Evolutionary conservation across 139 green algal genomes (phyloP), one percentile per base, ranked within the genome.

Genomic region (Yamagishiella unicocca): DNA sequence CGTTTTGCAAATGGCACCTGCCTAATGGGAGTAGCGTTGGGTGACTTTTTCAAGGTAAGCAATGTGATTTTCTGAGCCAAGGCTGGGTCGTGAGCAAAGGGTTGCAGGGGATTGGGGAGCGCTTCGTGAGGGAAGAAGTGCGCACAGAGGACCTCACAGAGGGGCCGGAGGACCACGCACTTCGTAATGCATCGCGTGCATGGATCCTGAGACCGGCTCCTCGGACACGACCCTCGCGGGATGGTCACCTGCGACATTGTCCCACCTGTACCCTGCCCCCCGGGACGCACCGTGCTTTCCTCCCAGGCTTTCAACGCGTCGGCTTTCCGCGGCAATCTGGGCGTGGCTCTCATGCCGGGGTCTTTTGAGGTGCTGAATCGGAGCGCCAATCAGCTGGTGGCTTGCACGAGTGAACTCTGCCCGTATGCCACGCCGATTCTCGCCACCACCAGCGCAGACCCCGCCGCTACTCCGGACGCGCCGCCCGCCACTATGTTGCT

Each of bases 1-100:
- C 79, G 81, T 35, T 90, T 90, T 35, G 68, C 76, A 27, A 78
- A 82, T 37, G 77, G 85, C 38, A 50, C 45, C 24, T 90, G 85
- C 53, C 76, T 84, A 7, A 82, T 90, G 50, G 81, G 62, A 66
- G 66, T 86, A 7, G 85, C 45, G 29, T 42, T 66, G 35, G 82
- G 82, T 2, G 33, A 76, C 43, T 81, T 90, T 38, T 90, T 90
- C 67, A 90, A 90, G 85, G 85, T 90, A 53, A n/a, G n/a, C n/a
- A n/a, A n/a, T n/a, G n/a, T n/a, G n/a, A n/a, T n/a, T n/a, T n/a
- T n/a, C n/a, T n/a, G n/a, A n/a, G n/a, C n/a, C n/a, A n/a, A n/a
- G n/a, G n/a, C n/a, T n/a, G n/a, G n/a, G n/a, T n/a, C n/a, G n/a
- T n/a, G n/a, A n/a, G n/a, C n/a, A n/a, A n/a, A n/a, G n/a, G n/a